phyloP scores from a whole-genome alignment of 2,329 filamentous ascomycete genomes.

The Neonectria punicea region DNA sequence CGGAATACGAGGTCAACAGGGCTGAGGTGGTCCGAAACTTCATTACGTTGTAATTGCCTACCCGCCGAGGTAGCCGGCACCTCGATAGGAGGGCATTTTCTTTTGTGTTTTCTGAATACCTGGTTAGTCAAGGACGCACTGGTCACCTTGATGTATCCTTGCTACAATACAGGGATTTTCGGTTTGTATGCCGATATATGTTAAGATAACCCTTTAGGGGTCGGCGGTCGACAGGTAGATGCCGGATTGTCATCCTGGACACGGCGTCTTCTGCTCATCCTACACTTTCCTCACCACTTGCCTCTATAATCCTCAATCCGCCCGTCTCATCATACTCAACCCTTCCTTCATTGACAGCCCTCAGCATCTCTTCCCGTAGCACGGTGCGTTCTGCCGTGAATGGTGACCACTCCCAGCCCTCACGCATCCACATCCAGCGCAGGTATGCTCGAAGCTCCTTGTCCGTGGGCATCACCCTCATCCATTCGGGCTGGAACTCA shows the following conservation, averaged over 20 bases:
- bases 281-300: constrained; percentile 2
- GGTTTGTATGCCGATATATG: not conserved
- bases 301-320: constrained; percentile 55
- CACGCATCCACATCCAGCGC: constrained; percentile 90
- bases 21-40: not conserved
- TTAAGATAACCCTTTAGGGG: not conserved
- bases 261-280: not conserved
- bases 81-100: not conserved
- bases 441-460: constrained; percentile 91
- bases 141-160: not conserved
- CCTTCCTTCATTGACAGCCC: constrained; percentile 66
- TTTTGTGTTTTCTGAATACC: not conserved
- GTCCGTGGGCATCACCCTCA: constrained; percentile 82
- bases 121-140: not conserved
- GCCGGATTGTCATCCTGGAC: not conserved
- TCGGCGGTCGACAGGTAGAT: too few relatives aligned
- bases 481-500: constrained; percentile 88
- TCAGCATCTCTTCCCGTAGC: constrained; percentile 63
- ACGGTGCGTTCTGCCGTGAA: constrained; percentile 71
- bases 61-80: not conserved
- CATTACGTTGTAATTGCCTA: not conserved
- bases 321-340: constrained; percentile 66
- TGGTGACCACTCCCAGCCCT: constrained; percentile 85
- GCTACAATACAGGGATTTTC: not conserved
- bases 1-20: not conserved